These are phyloP conservation scores for Ogataea paraovalis DNA, from an alignment of 805 yeast species.

Conservation along the genomic window DNA sequence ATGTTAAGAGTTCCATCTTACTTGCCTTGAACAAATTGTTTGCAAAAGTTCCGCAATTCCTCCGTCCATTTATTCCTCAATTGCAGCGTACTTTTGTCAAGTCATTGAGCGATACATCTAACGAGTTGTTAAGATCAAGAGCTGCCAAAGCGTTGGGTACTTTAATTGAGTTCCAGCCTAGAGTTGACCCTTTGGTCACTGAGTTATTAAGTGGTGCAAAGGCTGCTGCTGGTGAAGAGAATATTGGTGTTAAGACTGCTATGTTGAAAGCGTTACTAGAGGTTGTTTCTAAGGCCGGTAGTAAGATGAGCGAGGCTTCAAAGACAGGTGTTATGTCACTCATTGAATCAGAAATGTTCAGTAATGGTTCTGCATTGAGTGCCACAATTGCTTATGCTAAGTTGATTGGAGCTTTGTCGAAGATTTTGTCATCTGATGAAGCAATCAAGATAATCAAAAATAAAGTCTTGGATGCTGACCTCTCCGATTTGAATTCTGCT, in stretches of 20 bases:
- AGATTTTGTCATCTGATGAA: conserved; percentile 60
- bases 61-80: conserved; percentile 96
- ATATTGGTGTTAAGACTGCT: conserved; percentile 73
- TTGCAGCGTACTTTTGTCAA: conserved; percentile 95
- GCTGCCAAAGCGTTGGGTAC: conserved; percentile 91
- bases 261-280: conserved; percentile 82
- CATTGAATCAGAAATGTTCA: conserved; percentile 64
- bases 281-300: conserved; percentile 76
- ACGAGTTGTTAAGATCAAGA: conserved; percentile 68
- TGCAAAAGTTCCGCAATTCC: conserved; percentile 78
- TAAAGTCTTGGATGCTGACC: conserved; percentile 50
- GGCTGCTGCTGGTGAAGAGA: conserved; percentile 42
- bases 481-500: conserved; percentile 38
- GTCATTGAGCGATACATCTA: conserved; percentile 73
- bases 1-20: conserved; percentile 91
- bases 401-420: conserved; percentile 72
- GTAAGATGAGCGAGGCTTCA: conserved; percentile 69
- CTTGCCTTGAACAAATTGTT: conserved; percentile 77
- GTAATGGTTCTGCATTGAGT: conserved; percentile 39
- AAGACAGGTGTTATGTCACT: conserved; percentile 64
- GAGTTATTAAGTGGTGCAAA: conserved; percentile 79
- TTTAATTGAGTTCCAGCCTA: conserved; percentile 81
- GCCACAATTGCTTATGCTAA: conserved; percentile 75
- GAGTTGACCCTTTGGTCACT: conserved; percentile 87
- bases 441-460: conserved; percentile 53